Evolutionary conservation across 2,329 filamentous ascomycete genomes (phyloP).

Genomic region (Pseudogymnoascus sp.): DNA sequence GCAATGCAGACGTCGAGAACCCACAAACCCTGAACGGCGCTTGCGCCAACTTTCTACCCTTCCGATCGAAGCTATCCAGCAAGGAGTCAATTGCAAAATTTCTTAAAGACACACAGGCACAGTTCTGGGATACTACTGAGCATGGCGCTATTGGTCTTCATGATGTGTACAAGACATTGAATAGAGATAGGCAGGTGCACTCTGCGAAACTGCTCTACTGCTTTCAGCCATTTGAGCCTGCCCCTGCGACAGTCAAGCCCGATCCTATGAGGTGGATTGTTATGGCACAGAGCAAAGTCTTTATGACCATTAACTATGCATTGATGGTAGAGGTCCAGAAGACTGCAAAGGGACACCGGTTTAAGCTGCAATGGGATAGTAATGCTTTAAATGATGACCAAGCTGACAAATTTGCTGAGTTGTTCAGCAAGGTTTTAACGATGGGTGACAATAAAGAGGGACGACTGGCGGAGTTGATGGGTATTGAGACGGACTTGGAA

Average conservation of each 20-base stretch:
- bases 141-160: constrained; percentile 23
- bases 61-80: constrained; percentile 21
- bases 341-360: constrained; percentile 11
- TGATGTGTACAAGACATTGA: constrained; percentile 25
- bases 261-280: constrained; percentile 17
- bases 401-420: not conserved
- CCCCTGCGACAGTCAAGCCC: constrained; percentile 13
- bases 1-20: constrained; percentile 31
- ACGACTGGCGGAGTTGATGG: not conserved
- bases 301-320: constrained; percentile 15
- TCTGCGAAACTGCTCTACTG: constrained; percentile 24
- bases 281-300: constrained; percentile 16
- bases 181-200: constrained; percentile 15
- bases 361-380: constrained; percentile 11
- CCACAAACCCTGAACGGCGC: constrained; percentile 33
- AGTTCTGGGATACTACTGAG: constrained; percentile 28
- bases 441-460: constrained; percentile 1
- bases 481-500: not conserved
- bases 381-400: not conserved
- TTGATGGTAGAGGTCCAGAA: constrained; percentile 16
- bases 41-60: constrained; percentile 31
- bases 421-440: not conserved
- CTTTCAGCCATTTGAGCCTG: constrained; percentile 31
- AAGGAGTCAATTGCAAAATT: constrained; percentile 15
- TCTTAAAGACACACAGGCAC: constrained; percentile 21